phyloP scores from a whole-genome alignment of 1,284 basidiomycete genomes.

The Leccinum solheimii region DNA sequence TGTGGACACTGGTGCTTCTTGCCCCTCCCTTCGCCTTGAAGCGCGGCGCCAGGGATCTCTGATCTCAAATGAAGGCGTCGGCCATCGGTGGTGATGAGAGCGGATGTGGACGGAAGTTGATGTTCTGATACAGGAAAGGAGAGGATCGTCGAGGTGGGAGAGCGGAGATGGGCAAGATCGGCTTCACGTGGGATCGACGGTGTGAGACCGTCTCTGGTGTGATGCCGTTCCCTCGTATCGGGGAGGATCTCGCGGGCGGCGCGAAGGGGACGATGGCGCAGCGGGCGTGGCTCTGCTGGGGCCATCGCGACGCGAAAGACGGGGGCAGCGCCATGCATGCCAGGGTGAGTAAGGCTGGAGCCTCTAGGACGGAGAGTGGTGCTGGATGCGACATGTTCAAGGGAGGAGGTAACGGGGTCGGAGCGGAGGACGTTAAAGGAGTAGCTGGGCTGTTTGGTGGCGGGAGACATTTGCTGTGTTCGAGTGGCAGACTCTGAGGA shows the following conservation, averaged over 20 bases:
- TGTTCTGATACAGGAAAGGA: constrained; percentile 36
- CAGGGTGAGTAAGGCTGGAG: constrained; percentile 16
- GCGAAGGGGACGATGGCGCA: constrained; percentile 24
- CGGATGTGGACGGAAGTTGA: constrained; percentile 20
- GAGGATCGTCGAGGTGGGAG: constrained; percentile 34
- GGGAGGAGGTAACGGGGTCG: constrained; percentile 42
- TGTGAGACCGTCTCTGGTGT: constrained; percentile 19
- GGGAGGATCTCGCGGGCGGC: constrained; percentile 26
- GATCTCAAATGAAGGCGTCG: constrained; percentile 33
- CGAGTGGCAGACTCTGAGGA: constrained; percentile 31
- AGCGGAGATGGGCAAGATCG: constrained; percentile 32
- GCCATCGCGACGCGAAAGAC: constrained; percentile 38
- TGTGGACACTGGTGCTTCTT: constrained; percentile 65
- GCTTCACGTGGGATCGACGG: constrained; percentile 33
- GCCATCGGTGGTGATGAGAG: constrained; percentile 31
- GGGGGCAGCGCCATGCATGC: constrained; percentile 37
- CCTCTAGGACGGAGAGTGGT: constrained; percentile 38
- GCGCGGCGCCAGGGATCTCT: constrained; percentile 27
- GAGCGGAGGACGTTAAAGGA: constrained; percentile 45
- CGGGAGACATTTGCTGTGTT: constrained; percentile 11
- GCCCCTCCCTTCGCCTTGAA: constrained; percentile 34
- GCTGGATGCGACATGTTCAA: constrained; percentile 47
- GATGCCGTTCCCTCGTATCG: constrained; percentile 30
- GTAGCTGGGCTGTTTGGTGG: constrained; percentile 24
- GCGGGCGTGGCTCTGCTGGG: constrained; percentile 16